phyloP scores from a whole-genome alignment of 2,329 filamentous ascomycete species.

The Ophidiomyces ophidiicola region DNA sequence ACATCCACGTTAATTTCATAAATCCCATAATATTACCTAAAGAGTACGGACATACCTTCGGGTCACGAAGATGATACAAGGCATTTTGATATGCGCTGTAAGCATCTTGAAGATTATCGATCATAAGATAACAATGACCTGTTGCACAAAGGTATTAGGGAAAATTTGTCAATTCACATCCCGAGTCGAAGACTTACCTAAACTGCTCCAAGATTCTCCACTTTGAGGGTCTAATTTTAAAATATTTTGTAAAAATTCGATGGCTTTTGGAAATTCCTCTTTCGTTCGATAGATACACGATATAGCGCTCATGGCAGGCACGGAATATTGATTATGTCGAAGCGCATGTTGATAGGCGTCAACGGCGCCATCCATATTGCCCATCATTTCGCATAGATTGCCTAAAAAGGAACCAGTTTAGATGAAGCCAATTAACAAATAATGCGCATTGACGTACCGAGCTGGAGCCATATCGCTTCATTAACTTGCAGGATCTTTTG shows the following conservation, averaged over 20 bases:
- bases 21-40: not conserved
- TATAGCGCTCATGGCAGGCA: constrained; percentile 86
- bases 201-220: constrained; percentile 90
- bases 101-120: constrained; percentile 92
- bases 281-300: constrained; percentile 81
- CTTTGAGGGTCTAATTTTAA: constrained; percentile 79
- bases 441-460: constrained; percentile 53
- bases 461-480: constrained; percentile 81
- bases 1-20: too few species aligned
- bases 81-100: constrained; percentile 96
- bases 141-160: constrained; percentile 3
- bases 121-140: constrained; percentile 99
- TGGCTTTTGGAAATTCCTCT: constrained; percentile 85
- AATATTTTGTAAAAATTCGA: constrained; percentile 85
- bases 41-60: constrained; percentile 54
- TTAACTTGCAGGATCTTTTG: constrained; percentile 69
- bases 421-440: constrained; percentile 15
- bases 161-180: too few species aligned
- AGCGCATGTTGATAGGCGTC: constrained; percentile 83
- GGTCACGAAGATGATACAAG: constrained; percentile 79
- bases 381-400: constrained; percentile 73
- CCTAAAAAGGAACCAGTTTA: constrained; percentile 43
- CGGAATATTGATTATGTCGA: constrained; percentile 74
- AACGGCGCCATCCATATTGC: constrained; percentile 79
- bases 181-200: constrained; percentile 48